Percentiles rank a stretch among this genome's conserved stretches.
phyloP scores from a whole-genome alignment of 2,329 filamentous ascomycete species.

The Byssochlamys sp. region DNA sequence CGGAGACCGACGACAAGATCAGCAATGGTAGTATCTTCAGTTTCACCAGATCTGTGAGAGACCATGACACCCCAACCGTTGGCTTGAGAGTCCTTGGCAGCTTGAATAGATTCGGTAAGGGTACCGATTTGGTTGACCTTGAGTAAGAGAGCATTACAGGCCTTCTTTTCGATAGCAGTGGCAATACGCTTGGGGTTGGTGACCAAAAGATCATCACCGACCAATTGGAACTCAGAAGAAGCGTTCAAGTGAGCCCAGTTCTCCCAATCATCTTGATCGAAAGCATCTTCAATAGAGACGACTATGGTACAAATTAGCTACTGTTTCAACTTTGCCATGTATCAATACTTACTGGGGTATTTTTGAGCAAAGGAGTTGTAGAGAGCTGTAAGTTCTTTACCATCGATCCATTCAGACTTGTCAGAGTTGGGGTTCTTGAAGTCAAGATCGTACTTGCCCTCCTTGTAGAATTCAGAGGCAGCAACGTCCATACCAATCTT shows the following conservation, averaged over 20 bases:
- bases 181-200: slow-evolving; percentile 99
- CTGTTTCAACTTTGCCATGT: too few species aligned
- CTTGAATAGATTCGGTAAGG: slow-evolving; percentile 96
- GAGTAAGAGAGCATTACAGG: slow-evolving; percentile 92
- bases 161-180: slow-evolving; percentile 98
- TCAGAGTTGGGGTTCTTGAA: slow-evolving; percentile 99
- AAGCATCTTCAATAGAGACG: slow-evolving; percentile 96
- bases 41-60: slow-evolving; percentile 97
- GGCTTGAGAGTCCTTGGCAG: slow-evolving; percentile 94
- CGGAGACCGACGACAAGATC: slow-evolving; percentile 96
- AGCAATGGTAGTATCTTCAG: slow-evolving; percentile 97
- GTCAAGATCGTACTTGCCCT: slow-evolving; percentile 96
- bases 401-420: slow-evolving; percentile 92
- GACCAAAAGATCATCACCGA: slow-evolving; percentile 94
- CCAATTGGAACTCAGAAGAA: slow-evolving; percentile 95
- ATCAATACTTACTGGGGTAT: too few species aligned
- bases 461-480: slow-evolving; percentile 98
- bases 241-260: slow-evolving; percentile 99
- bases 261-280: slow-evolving; percentile 99
- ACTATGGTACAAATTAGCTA: too few species aligned
- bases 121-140: slow-evolving; percentile 99
- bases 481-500: slow-evolving; percentile 99
- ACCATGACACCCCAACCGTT: slow-evolving; percentile 99
- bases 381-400: slow-evolving; percentile 86
- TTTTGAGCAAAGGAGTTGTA: slow-evolving; percentile 83